These are phyloP conservation scores for Zymoseptoria tritici DNA, from an alignment of 2,329 filamentous ascomycete species.

Conservation along the genomic window DNA sequence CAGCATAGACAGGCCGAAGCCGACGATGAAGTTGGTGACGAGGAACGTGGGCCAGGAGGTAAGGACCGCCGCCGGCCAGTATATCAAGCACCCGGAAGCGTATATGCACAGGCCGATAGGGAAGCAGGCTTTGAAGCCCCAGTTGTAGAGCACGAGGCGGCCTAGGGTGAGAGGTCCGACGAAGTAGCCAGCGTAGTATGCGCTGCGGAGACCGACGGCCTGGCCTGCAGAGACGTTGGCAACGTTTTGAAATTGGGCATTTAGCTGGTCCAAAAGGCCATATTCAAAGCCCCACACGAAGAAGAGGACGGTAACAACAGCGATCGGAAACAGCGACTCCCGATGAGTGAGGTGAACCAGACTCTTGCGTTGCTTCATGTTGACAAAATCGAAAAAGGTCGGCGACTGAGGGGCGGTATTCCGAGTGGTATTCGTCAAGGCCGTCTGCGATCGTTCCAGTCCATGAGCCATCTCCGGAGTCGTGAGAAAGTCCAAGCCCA, in stretches of 20 bases:
- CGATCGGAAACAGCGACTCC: constrained; percentile 65
- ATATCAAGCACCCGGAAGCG: constrained; percentile 53
- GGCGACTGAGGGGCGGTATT: constrained; percentile 31
- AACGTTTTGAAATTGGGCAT: constrained; percentile 59
- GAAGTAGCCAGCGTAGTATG: constrained; percentile 67
- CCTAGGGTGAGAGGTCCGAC: constrained; percentile 63
- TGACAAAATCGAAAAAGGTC: constrained; percentile 70
- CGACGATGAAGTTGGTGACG: constrained; percentile 57
- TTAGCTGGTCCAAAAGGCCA: constrained; percentile 75
- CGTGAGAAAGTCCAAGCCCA: constrained; percentile 48
- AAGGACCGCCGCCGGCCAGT: constrained; percentile 58
- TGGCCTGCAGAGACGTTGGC: constrained; percentile 55
- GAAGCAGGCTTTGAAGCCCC: constrained; percentile 57
- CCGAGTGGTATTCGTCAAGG: constrained; percentile 33
- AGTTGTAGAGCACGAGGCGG: constrained; percentile 47
- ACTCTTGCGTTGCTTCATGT: constrained; percentile 61
- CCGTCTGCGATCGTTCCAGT: constrained; percentile 31
- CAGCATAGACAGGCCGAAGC: constrained; percentile 51
- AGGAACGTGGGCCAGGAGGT: constrained; percentile 54
- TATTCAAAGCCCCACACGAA: constrained; percentile 89
- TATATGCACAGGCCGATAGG: constrained; percentile 56
- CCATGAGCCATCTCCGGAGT: constrained; percentile 36
- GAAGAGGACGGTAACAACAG: constrained; percentile 72
- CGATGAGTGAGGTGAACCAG: constrained; percentile 57
- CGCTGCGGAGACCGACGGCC: constrained; percentile 59